Conservation (phyloP, 2,329 filamentous ascomycete species). For the Penicillium sp. region DNA sequence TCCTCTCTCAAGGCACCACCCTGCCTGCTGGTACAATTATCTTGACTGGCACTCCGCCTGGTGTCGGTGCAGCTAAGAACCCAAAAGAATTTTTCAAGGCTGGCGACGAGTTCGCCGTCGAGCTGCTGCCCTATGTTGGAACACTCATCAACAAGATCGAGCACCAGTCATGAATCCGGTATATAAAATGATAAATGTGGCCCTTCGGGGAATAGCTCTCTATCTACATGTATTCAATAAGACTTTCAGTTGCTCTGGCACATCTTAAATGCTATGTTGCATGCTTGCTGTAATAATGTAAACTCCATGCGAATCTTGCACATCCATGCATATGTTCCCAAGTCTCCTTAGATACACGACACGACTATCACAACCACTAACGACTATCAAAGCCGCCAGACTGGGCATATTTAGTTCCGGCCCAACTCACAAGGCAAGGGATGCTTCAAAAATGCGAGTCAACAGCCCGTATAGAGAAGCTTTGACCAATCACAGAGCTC, state of each 20-base stretch:
- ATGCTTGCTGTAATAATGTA: neutral
- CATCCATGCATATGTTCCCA: neutral
- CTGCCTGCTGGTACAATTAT: conserved; percentile 38
- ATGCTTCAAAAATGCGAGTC: neutral
- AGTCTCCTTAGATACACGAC: neutral
- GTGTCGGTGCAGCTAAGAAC: conserved; percentile 35
- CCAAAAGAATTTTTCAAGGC: conserved; percentile 38
- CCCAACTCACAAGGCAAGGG: neutral
- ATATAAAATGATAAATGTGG: neutral
- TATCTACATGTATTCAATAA: neutral
- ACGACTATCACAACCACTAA: neutral
- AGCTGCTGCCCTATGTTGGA: conserved; percentile 43
- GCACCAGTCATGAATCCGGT: conserved; percentile 17
- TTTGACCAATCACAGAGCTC: conserved; percentile 9
- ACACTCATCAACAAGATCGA: conserved; percentile 42
- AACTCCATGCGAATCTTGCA: neutral
- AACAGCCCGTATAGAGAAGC: neutral
- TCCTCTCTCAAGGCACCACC: conserved; percentile 37
- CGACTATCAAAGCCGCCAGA: no score
- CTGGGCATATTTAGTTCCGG: neutral
- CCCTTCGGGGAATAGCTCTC: neutral
- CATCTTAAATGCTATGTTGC: no score
- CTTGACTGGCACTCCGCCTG: conserved; percentile 38
- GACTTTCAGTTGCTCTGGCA: no score
- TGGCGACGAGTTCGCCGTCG: conserved; percentile 43